These are phyloP conservation scores for Jaapia argillacea DNA, from an alignment of 768 basidiomycete species.

Conservation along the genomic window DNA sequence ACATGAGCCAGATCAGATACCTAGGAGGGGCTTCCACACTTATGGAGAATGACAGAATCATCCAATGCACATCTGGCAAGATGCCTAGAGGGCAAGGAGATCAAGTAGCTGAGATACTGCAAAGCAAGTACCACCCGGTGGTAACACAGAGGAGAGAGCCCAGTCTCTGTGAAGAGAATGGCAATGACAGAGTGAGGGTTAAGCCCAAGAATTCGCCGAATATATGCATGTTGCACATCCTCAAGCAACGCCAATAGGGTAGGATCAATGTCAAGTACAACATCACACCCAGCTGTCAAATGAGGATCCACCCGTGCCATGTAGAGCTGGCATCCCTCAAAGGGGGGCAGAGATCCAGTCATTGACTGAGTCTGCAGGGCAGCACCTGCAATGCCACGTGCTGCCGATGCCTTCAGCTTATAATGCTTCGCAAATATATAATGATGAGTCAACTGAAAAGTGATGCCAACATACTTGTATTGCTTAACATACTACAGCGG, in stretches of 20 bases:
- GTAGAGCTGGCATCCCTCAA: constrained; percentile 5
- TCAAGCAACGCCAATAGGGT: constrained; percentile 5
- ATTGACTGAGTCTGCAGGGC: constrained; percentile 1
- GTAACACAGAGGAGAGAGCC: constrained; percentile 13
- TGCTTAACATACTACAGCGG: constrained; percentile 1
- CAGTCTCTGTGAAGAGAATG: constrained; percentile 17
- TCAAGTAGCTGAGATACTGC: constrained; percentile 11
- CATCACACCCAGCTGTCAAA: constrained; percentile 6
- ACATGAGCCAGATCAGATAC: neutral
- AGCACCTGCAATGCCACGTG: neutral
- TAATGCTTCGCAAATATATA: constrained; percentile 7
- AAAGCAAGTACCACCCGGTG: constrained; percentile 11
- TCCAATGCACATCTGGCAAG: neutral
- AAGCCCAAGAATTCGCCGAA: constrained; percentile 15
- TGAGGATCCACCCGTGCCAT: constrained; percentile 10
- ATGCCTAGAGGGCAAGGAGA: neutral
- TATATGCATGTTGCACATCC: constrained; percentile 12
- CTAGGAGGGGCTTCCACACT: neutral
- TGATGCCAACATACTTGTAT: constrained; percentile 8
- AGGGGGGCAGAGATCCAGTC: constrained; percentile 2
- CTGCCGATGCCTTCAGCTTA: constrained; percentile 1
- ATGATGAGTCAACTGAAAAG: constrained; percentile 1
- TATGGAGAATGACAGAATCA: neutral
- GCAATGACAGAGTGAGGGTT: constrained; percentile 8
- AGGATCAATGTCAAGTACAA: constrained; percentile 5